Evolutionary conservation across 306 rosid species (phyloP).

Genomic region (Luffa acutangula): DNA sequence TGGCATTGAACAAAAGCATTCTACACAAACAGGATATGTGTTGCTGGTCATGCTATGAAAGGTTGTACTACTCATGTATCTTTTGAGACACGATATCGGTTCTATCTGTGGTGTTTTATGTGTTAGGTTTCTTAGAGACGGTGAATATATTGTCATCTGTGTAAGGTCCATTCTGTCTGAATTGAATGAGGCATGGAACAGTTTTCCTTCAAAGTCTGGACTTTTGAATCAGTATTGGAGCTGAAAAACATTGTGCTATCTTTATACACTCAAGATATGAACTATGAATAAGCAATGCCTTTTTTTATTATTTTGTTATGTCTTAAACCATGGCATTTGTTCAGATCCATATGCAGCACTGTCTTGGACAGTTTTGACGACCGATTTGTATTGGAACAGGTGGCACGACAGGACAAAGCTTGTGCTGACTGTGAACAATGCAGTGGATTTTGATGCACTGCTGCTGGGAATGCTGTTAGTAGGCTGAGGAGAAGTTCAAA

Average conservation of each 20-base stretch:
- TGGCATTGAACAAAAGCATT: neutral
- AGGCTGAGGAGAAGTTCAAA: neutral
- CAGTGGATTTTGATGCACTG: slow-evolving; percentile 5
- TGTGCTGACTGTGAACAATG: slow-evolving; percentile 4
- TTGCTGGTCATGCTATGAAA: neutral
- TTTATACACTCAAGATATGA: neutral
- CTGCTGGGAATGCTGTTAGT: slow-evolving; percentile 1
- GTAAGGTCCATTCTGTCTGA: neutral
- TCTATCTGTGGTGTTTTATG: neutral
- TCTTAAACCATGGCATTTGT: neutral
- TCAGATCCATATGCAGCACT: neutral
- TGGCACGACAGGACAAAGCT: neutral
- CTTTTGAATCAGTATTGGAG: neutral
- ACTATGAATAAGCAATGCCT: neutral
- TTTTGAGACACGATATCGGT: neutral
- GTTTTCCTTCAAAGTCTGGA: neutral
- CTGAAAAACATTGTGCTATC: neutral
- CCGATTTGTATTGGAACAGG: neutral
- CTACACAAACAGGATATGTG: neutral
- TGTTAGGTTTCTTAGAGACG: neutral
- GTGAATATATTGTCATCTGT: neutral
- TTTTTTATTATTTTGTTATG: neutral
- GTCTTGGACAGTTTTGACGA: neutral
- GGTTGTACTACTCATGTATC: neutral
- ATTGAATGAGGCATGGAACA: neutral